Base-by-base conservation (phyloP, 2,329 filamentous ascomycete species). In the Hypocrella siamensis region DNA sequence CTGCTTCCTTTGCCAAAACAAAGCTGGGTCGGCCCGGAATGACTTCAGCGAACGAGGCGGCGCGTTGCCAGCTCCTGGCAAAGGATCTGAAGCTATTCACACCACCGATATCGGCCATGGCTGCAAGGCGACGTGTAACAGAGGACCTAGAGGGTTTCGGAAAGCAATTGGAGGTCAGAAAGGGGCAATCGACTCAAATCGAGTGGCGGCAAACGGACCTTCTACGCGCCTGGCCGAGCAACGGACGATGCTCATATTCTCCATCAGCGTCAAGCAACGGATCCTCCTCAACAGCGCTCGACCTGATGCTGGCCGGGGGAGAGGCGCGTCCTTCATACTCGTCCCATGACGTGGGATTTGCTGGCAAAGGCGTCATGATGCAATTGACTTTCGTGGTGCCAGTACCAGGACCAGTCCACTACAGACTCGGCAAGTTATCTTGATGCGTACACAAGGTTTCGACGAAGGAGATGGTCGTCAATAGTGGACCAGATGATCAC, bases 61-160 rank as follows among this genome's bases (percentile, higher is more conserved):
- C 88, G 51, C 88, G 76, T 55, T 88, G 83, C 80, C 85, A 93
- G 44, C 83, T 93, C 38, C 80, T 73, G 28, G 86, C 82, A 51
- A 96, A 96, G 46, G 86, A 93, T 47, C 90, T 79, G 45, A 96
- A 80, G 54, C 82, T 92, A 61, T 96, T 96, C 38, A 86, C 79
- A 31, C 88, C 88, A 40, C 88, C 90, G 30, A 82, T 77, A 38
- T 93, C 76, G 42, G 68, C 63, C 33, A 78, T 50, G 32, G 64
- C 61, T 17, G 67, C 57, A 22, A 81, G 53, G 21, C 65, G 63
- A 39, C 68, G 61, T 19, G 65, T 67, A 25, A 71, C 58, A 6
- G 72, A 77, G n/a, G 70, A 70, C 37, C 71, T 75, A 38, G 15
- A 19, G 19, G 21, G 12, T 31, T 18, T 17, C 21, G 9, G 17